Percentiles rank a stretch among this genome's conserved stretches.
These are phyloP conservation scores for Phaffia australis DNA, from an alignment of 768 basidiomycete genomes.

Conservation along the genomic window DNA sequence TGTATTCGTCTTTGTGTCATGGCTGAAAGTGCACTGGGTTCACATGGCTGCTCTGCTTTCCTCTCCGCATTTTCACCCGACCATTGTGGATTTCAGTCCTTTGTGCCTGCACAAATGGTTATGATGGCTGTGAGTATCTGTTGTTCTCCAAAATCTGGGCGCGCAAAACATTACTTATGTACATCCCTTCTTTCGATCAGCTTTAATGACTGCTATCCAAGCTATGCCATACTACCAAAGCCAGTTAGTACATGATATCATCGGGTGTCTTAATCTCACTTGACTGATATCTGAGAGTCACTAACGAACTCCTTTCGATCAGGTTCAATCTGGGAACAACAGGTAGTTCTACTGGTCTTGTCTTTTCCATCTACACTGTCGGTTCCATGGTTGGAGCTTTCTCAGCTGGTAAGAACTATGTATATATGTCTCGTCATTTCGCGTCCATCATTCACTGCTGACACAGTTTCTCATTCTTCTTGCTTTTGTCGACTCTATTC, in stretches of 20 bases:
- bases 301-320: too few relatives aligned
- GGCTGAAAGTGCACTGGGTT: too few relatives aligned
- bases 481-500: not conserved
- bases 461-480: not conserved
- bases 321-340: not conserved
- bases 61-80: too few relatives aligned
- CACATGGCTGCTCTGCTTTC: too few relatives aligned
- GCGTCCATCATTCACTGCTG: not conserved
- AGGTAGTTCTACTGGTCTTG: not conserved
- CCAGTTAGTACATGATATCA: not conserved
- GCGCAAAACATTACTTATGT: too few relatives aligned
- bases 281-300: not conserved
- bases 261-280: not conserved
- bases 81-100: too few relatives aligned
- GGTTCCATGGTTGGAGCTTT: constrained; percentile 28
- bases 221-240: constrained; percentile 5
- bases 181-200: too few relatives aligned
- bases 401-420: not conserved
- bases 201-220: constrained; percentile 6
- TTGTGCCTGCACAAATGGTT: constrained; percentile 13
- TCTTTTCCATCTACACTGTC: constrained; percentile 27
- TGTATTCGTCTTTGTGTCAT: too few relatives aligned
- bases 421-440: not conserved
- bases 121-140: too few relatives aligned
- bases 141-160: too few relatives aligned